Evolutionary conservation across 352 stramenopile genomes (phyloP).

Genomic region (Globisporangium cederbergense): DNA sequence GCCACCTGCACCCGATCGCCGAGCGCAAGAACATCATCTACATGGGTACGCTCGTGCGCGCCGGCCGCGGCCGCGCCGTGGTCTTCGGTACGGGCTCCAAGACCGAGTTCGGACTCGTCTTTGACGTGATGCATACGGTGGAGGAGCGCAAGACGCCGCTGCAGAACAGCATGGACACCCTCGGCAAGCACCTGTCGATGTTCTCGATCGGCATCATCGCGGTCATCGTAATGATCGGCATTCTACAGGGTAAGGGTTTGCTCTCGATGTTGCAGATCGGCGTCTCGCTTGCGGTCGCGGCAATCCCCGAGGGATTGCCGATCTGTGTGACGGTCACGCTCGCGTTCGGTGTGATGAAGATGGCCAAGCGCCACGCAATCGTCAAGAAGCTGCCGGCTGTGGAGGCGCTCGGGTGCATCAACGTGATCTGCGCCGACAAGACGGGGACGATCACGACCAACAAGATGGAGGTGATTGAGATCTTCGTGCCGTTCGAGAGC

Average conservation of each 20-base stretch:
- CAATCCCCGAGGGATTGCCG: slow-evolving; percentile 75
- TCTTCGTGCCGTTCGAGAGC: slow-evolving; percentile 79
- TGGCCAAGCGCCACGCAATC: slow-evolving; percentile 83
- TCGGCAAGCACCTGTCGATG: slow-evolving; percentile 94
- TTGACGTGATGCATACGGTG: slow-evolving; percentile 92
- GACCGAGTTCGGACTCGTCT: slow-evolving; percentile 96
- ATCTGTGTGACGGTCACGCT: slow-evolving; percentile 83
- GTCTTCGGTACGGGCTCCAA: slow-evolving; percentile 92
- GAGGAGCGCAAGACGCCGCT: slow-evolving; percentile 93
- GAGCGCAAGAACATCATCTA: slow-evolving; percentile 93
- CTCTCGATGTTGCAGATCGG: slow-evolving; percentile 96
- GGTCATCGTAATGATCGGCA: slow-evolving; percentile 92
- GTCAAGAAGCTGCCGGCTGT: slow-evolving; percentile 88
- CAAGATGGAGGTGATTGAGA: slow-evolving; percentile 83
- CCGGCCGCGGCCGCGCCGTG: slow-evolving; percentile 89
- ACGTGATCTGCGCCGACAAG: slow-evolving; percentile 93
- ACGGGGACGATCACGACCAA: slow-evolving; percentile 93
- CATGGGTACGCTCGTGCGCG: slow-evolving; percentile 94
- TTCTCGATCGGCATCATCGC: slow-evolving; percentile 92
- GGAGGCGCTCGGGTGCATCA: slow-evolving; percentile 88
- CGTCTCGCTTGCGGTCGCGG: slow-evolving; percentile 82
- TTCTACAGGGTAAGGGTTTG: slow-evolving; percentile 89
- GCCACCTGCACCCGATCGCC: slow-evolving; percentile 64
- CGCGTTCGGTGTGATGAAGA: slow-evolving; percentile 82
- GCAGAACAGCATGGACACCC: slow-evolving; percentile 94